Base-by-base conservation (phyloP, 1,139 yeast genomes). In the Pichia sp. region DNA sequence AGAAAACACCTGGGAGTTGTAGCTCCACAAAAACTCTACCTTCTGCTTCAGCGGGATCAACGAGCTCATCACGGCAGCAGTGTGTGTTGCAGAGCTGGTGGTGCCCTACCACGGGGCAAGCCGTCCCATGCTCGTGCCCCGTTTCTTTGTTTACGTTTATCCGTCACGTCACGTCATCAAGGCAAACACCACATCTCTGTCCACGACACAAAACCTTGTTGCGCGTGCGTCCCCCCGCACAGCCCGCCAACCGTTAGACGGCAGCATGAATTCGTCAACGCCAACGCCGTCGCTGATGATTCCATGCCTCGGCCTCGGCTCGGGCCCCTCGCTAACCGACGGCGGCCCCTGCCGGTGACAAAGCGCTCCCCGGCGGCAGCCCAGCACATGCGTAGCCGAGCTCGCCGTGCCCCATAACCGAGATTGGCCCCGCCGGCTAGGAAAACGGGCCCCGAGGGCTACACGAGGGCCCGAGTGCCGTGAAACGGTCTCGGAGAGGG, bases 1-100 rank as follows among this genome's bases (percentile, higher is more conserved):
- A 8, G 50, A 47, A 15, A 47, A 47, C 15, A 47, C 50, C 31
- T 47, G 50, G 3, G 50, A 41, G 32, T 47, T 47, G 36, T 47
- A 47, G 13, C 38, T 38, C 50, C 50, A 47, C 10, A n/a, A 6
- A 34, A 47, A 10, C 23, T 16, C 45, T 1, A 47, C n/a, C 15
- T 47, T 47, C 15, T 47, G 50, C 26, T 26, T 47, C 11, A 47
- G 26, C 5, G 50, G 50, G 5, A 41, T 13, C n/a, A 47, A 29
- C 8, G 44, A 29, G 10, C 13, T 47, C 32, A 47, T 40, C 23
- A 19, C 23, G 23, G 23, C 23, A 19, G 23, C 23, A 19, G 23
- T 19, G 23, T 19, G 23, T 19, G 23, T 19, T 19, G 23, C 23
- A 19, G 23, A 19, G 2, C 23, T 19, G 23, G 23, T 19, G 23